phyloP scores from a whole-genome alignment of 1,284 basidiomycete genomes.

The Trametes sp. region DNA sequence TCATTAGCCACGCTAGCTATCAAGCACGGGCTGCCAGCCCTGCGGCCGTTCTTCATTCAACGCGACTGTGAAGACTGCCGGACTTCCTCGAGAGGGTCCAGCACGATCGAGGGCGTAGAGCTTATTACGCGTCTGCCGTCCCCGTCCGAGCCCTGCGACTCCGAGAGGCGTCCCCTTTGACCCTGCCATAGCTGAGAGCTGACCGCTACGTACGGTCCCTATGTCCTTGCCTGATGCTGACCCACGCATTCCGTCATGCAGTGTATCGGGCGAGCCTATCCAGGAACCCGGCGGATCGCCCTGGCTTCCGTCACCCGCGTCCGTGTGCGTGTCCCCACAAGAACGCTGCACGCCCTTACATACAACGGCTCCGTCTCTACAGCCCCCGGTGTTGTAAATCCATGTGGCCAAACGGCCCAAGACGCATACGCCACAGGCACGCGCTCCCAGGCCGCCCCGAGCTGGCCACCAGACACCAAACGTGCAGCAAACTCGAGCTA shows the following conservation, averaged over 20 bases:
- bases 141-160: not conserved
- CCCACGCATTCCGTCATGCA: not conserved
- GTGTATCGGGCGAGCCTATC: not conserved
- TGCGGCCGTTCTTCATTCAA: not conserved
- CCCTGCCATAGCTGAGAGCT: too few relatives aligned
- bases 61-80: not conserved
- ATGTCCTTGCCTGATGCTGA: not conserved
- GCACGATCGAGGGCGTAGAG: not conserved
- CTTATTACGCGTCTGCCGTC: not conserved
- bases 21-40: not conserved
- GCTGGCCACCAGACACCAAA: too few relatives aligned
- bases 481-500: too few relatives aligned
- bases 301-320: not conserved
- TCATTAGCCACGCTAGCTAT: not conserved
- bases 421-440: not conserved
- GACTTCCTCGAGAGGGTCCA: too few relatives aligned
- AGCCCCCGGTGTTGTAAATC: not conserved
- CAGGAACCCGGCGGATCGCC: slow-evolving; percentile 8
- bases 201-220: too few relatives aligned
- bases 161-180: too few relatives aligned
- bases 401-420: not conserved
- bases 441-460: not conserved
- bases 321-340: not conserved
- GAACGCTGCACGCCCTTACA: not conserved
- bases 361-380: not conserved